Evolutionary conservation across 352 stramenopile genomes (phyloP), one percentile per base, ranked within the genome.

Genomic region (Phytophthora gonapodyides): DNA sequence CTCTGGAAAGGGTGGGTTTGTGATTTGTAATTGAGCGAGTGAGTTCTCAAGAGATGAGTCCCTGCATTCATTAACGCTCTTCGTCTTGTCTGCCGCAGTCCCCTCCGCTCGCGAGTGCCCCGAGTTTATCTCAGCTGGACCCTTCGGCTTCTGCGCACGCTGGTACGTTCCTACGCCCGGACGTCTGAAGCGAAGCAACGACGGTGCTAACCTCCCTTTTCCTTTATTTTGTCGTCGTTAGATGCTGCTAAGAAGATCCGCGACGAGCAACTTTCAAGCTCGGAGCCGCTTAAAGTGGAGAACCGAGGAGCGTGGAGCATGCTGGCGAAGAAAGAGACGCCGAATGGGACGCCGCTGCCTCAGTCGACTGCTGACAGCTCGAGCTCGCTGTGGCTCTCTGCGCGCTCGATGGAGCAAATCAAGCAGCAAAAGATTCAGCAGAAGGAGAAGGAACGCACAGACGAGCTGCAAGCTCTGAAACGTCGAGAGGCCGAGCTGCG

Each of bases 341-440:
- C 77, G 6, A 86, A 75, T 46, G 76, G 71, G 15, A 82, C 77
- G n/a, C 78, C 84, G 7, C 51, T 80, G 21, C 53, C 82, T 35
- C 69, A 78, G 17, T 80, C 83, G 5, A 83, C 88, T 57, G 87
- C 27, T 31, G 27, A 77, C 15, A 92, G 79, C 12, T 82, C 83
- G 9, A 94, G 83, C 43, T 96, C 87, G 34, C 57, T 96, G 50
- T 96, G 87, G 87, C 65, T 93, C 38, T 92, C 81, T 37, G 87
- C 84, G 8, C 81, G 84, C 3, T 91, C 87, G 6, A 91, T 91
- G 83, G 87, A 96, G 61, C 83, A 96, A 50, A 84, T 89, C 46
- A 96, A 96, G 57, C 83, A 94, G 53, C 87, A 95, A 40, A 93
- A 95, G 46, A 72, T 93, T 30, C 81, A 93, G 53, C 84, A 90